These are phyloP conservation scores for Pisolithus tinctorius DNA, from an alignment of 768 basidiomycete genomes.

Conservation along the genomic window DNA sequence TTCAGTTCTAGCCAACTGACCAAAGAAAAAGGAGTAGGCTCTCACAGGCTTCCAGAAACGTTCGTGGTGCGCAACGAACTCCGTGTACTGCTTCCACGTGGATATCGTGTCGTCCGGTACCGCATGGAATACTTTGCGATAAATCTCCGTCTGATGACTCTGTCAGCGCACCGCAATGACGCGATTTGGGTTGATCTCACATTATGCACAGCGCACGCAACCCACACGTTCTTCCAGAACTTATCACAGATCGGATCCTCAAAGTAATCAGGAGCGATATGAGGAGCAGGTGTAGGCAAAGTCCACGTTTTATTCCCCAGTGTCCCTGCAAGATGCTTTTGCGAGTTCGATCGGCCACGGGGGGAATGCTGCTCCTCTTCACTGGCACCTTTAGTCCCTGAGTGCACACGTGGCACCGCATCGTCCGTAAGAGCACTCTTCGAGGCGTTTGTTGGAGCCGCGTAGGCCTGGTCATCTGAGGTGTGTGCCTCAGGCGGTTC, in stretches of 20 bases:
- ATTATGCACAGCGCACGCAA: conserved; percentile 81
- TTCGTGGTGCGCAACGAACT: conserved; percentile 73
- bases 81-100: conserved; percentile 95
- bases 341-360: conserved; percentile 42
- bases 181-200: conserved; percentile 36
- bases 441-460: conserved; percentile 39
- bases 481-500: conserved; percentile 27
- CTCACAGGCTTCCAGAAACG: conserved; percentile 63
- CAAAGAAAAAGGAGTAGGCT: background rate
- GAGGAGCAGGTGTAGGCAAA: conserved; percentile 60
- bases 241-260: conserved; percentile 81
- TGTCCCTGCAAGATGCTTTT: conserved; percentile 50
- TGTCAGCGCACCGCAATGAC: background rate
- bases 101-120: conserved; percentile 88
- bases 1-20: background rate
- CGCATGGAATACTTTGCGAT: conserved; percentile 89
- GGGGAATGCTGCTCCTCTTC: conserved; percentile 43
- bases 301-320: conserved; percentile 51
- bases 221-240: conserved; percentile 92
- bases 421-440: conserved; percentile 35
- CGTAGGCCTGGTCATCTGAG: conserved; percentile 40
- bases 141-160: conserved; percentile 79
- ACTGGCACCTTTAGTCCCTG: conserved; percentile 36
- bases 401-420: conserved; percentile 41
- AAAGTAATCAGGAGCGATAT: conserved; percentile 70